Percentiles rank a stretch among this genome's conserved stretches.
Conservation (phyloP, 768 basidiomycete genomes). For the Boletus edulis region DNA sequence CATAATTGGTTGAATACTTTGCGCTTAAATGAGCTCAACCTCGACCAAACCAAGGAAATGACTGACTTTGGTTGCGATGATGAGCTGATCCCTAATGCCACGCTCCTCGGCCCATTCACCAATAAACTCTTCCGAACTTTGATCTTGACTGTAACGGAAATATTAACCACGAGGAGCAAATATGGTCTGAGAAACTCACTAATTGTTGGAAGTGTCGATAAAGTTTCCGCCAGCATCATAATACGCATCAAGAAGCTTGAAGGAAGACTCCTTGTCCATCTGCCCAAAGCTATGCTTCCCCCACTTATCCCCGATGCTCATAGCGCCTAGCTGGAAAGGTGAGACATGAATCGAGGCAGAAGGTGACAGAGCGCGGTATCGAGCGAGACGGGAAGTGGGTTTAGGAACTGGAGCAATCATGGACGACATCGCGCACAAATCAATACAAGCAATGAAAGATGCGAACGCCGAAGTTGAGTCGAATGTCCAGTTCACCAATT, state of each 20-base stretch:
- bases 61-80: conserved; percentile 41
- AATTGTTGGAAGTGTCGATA: conserved; percentile 48
- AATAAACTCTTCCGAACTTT: conserved; percentile 51
- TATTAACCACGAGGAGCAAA: background rate
- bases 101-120: conserved; percentile 49
- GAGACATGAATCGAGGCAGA: conserved; percentile 41
- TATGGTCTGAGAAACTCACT: conserved; percentile 25
- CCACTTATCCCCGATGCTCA: conserved; percentile 45
- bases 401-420: conserved; percentile 16
- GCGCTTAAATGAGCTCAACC: conserved; percentile 7
- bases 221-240: conserved; percentile 48
- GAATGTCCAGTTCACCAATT: too few relatives aligned
- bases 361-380: conserved; percentile 36
- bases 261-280: conserved; percentile 42
- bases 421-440: background rate
- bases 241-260: conserved; percentile 46
- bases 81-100: conserved; percentile 42
- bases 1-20: conserved; percentile 19
- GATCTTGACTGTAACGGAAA: conserved; percentile 41
- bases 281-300: conserved; percentile 28
- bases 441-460: too few relatives aligned
- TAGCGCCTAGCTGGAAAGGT: conserved; percentile 41
- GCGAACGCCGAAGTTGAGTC: too few relatives aligned
- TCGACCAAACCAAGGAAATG: background rate
- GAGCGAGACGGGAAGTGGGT: conserved; percentile 30